Percentiles rank a stretch among this genome's conserved stretches.
These are phyloP conservation scores for Piper betle DNA, from an alignment of 164 flowering plant genomes.

Conservation along the genomic window DNA sequence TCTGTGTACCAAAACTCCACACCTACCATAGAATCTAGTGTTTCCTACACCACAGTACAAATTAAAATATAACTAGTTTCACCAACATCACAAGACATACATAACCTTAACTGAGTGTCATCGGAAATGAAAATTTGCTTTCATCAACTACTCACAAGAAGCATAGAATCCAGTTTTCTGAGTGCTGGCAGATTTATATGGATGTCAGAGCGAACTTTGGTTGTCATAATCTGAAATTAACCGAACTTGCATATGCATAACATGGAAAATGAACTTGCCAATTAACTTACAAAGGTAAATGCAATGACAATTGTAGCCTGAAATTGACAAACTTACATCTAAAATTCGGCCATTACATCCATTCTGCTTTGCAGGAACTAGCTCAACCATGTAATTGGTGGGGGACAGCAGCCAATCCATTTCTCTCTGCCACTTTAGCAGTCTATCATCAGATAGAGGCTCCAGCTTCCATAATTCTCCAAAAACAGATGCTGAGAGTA, in stretches of 20 bases:
- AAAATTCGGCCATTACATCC: conserved; percentile 55
- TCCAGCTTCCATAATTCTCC: conserved; percentile 98
- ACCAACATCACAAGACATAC: not conserved
- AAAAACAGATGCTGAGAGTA: conserved; percentile 56
- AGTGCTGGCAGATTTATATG: conserved; percentile 94
- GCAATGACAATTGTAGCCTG: not conserved
- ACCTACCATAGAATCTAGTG: conserved; percentile 64
- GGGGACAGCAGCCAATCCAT: conserved; percentile 94
- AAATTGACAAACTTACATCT: conserved; percentile 38
- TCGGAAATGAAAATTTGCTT: not conserved
- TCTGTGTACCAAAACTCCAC: conserved; percentile 93
- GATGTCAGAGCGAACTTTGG: conserved; percentile 81
- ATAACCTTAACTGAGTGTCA: not conserved
- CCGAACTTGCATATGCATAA: no score
- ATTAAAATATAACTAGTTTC: no score
- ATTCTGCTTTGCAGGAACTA: conserved; percentile 84
- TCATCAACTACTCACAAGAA: conserved; percentile 50
- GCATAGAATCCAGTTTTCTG: conserved; percentile 87
- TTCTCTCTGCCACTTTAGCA: conserved; percentile 65
- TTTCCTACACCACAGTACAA: conserved; percentile 34
- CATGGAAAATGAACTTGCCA: no score
- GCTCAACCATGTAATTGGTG: conserved; percentile 81
- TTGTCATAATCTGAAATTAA: conserved; percentile 77
- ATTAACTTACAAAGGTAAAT: no score
- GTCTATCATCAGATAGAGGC: conserved; percentile 74